Evolutionary conservation across 192 early-diverging fungal species (phyloP).

Genomic region (Backusella westeae): DNA sequence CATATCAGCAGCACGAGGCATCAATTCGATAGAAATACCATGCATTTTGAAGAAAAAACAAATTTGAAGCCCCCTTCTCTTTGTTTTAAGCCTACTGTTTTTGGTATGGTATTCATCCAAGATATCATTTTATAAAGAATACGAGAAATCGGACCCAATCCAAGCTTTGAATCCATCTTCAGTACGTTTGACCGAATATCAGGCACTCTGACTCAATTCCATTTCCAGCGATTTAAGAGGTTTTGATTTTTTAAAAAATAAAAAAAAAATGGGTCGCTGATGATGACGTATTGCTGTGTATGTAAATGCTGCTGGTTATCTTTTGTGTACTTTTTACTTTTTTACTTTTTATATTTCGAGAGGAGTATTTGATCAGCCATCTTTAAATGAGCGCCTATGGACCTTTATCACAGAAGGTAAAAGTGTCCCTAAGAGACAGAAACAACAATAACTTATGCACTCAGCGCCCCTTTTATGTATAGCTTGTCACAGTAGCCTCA

Average conservation of each 20-base stretch:
- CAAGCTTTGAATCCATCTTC: background rate
- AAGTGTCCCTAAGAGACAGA: background rate
- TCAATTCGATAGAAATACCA: background rate
- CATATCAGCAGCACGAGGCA: background rate
- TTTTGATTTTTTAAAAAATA: too few species aligned
- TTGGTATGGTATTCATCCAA: background rate
- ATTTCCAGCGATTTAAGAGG: too few species aligned
- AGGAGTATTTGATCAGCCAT: background rate
- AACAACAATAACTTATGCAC: background rate
- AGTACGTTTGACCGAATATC: background rate
- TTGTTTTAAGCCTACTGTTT: background rate
- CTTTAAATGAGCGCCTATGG: conserved; percentile 12
- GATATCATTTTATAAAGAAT: background rate
- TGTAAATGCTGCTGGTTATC: conserved; percentile 3
- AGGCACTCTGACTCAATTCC: background rate
- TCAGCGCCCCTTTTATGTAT: background rate
- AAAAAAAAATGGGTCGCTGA: background rate
- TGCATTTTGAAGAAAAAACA: background rate
- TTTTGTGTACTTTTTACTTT: background rate
- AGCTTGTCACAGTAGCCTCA: conserved; percentile 12
- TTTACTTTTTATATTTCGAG: background rate
- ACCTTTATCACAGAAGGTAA: conserved; percentile 20
- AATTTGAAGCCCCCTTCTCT: background rate
- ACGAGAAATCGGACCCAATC: background rate
- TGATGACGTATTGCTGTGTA: background rate